phyloP scores from a whole-genome alignment of 257 asterid species.

The Scutellaria baicalensis region DNA sequence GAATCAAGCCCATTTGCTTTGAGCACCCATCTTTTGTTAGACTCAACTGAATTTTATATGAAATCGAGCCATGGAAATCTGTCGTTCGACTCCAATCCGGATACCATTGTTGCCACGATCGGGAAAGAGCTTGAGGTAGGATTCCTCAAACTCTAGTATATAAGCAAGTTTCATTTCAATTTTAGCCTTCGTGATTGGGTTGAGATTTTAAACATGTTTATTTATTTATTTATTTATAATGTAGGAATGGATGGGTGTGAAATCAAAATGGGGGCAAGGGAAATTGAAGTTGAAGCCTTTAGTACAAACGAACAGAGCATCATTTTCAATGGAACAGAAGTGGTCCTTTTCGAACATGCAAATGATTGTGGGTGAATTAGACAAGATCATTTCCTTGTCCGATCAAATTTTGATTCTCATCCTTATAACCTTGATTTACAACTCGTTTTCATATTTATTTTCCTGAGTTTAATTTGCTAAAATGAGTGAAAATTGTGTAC shows the following conservation, averaged over 20 bases:
- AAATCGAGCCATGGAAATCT: conserved; percentile 1
- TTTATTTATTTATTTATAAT: neutral
- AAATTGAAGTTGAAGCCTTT: conserved; percentile 22
- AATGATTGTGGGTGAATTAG: neutral
- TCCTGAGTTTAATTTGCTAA: conserved; percentile 2
- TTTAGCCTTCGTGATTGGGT: no score
- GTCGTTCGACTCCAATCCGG: conserved; percentile 18
- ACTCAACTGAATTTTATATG: conserved; percentile 25
- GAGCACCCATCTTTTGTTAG: conserved; percentile 41
- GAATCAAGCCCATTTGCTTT: conserved; percentile 35
- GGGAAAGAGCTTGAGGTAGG: conserved; percentile 51
- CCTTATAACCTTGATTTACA: conserved; percentile 16
- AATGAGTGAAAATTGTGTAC: neutral
- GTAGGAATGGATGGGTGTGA: conserved; percentile 29
- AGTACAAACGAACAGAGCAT: conserved; percentile 20
- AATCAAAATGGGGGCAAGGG: conserved; percentile 23
- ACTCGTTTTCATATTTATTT: neutral
- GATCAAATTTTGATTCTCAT: conserved; percentile 38
- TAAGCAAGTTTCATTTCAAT: no score
- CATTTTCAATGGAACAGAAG: conserved; percentile 38
- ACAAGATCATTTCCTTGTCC: conserved; percentile 22
- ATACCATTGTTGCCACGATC: conserved; percentile 28
- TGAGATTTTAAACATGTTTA: no score
- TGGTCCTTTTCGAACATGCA: conserved; percentile 22
- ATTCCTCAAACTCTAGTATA: no score